Percentiles rank a stretch among this genome's conserved stretches.
phyloP scores from a whole-genome alignment of 2,329 filamentous ascomycete species.

The Clarireedia hainanense region DNA sequence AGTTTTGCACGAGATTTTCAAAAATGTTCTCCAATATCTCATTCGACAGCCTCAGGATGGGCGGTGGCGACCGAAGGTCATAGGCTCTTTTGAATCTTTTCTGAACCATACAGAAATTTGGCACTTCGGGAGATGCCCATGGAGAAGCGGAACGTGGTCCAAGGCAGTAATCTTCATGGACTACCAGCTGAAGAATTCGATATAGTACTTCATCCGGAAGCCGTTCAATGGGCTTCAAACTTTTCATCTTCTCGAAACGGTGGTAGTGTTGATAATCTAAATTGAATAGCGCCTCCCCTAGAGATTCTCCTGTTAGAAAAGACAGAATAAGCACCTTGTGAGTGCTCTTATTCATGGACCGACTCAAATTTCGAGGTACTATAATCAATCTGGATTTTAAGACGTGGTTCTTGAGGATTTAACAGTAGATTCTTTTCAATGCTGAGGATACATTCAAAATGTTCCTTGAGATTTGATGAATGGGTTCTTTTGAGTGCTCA shows the following conservation, averaged over 20 bases:
- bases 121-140: conserved; percentile 3
- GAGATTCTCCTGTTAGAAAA: not conserved
- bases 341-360: no score
- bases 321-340: no score
- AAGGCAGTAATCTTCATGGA: conserved; percentile 2
- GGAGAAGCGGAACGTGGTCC: not conserved
- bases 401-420: no score
- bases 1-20: conserved; percentile 38
- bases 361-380: no score
- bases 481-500: no score
- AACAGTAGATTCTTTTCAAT: no score
- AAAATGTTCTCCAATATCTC: conserved; percentile 12
- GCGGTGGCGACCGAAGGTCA: conserved; percentile 9
- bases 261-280: no score
- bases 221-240: conserved; percentile 5
- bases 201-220: conserved; percentile 11
- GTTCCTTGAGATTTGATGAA: no score
- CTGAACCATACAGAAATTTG: conserved; percentile 7
- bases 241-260: not conserved
- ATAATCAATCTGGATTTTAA: no score
- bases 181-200: conserved; percentile 4
- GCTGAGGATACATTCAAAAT: no score
- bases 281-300: not conserved
- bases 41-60: conserved; percentile 12
- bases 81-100: conserved; percentile 9